Base-by-base conservation (phyloP, 2,329 filamentous ascomycete species). In the Nemania abortiva region DNA sequence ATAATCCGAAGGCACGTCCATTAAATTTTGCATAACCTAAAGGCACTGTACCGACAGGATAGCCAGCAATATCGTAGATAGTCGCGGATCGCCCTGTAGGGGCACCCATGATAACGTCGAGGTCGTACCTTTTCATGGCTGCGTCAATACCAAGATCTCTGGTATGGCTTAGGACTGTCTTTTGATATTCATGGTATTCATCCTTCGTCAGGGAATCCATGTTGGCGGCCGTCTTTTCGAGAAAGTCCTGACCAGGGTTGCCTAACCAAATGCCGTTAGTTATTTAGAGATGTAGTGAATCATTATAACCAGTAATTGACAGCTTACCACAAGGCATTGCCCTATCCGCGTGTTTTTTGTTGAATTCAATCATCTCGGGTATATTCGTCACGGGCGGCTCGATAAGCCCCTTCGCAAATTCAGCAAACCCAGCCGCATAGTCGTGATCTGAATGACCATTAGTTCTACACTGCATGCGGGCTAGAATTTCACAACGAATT, bases 21-120 rank as follows among this genome's bases (percentile, higher is more conserved):
- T 58, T 47, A 22, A 58, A 58, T 11, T 47, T 47, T 11, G 55
- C 55, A 31, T 58, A 58, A 3, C 55, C 55, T 11, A 58, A 29
- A 18, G 55, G 55, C 7, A 58, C n/a, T 27, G 55, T 58, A 2
- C 39, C 55, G 20, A 58, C 39, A 15, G 37, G 55, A 47, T 58
- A 58, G 18, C 37, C 20, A 3, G 29, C 54, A 2, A 20, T 13
- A 20, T 27, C 37, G 22, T 27, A 42, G 5, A 57, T 45, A 2
- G 54, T 57, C 10, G 34, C 20, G n/a, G 37, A 57, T n/a, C 54
- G 55, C 6, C 55, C 55, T 7, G 37, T 47, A 29, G 55, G 55
- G 11, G 55, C 37, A n/a, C 55, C 55, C 39, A 58, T 58, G 24
- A 58, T 47, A 20, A 58, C 55, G 18, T 47, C 55, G 15, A 47